Percentiles rank a stretch among this genome's conserved stretches.
These are phyloP conservation scores for Cryptococcus depauperatus DNA, from an alignment of 1,284 basidiomycete genomes.

Conservation along the genomic window DNA sequence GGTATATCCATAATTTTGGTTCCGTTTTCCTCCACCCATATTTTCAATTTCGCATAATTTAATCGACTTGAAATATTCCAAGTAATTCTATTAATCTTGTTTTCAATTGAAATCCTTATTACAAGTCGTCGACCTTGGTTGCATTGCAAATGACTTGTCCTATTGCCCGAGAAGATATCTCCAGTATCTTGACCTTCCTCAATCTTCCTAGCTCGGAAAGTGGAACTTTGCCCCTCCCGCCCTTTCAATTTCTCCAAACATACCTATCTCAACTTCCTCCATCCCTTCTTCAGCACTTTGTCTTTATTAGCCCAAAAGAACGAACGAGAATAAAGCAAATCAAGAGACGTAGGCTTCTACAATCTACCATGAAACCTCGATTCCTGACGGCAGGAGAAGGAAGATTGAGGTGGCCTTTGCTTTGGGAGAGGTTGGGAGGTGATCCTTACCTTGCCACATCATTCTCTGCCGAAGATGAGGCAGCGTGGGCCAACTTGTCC, in stretches of 20 bases:
- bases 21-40: background rate
- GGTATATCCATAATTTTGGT: too few species aligned
- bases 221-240: slow-evolving; percentile 19
- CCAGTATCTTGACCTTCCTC: slow-evolving; percentile 23
- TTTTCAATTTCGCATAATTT: background rate
- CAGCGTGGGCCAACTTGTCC: slow-evolving; percentile 20
- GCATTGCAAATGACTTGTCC: slow-evolving; percentile 2
- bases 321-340: slow-evolving; percentile 28
- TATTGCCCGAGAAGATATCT: slow-evolving; percentile 22
- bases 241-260: slow-evolving; percentile 23
- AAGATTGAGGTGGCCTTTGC: slow-evolving; percentile 36
- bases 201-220: slow-evolving; percentile 11
- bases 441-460: slow-evolving; percentile 8
- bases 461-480: slow-evolving; percentile 23
- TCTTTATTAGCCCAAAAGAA: slow-evolving; percentile 23
- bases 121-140: too few species aligned
- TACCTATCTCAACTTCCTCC: slow-evolving; percentile 24
- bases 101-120: too few species aligned
- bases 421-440: slow-evolving; percentile 43
- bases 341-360: slow-evolving; percentile 32
- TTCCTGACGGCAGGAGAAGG: slow-evolving; percentile 10
- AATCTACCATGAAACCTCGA: slow-evolving; percentile 14
- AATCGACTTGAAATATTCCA: too few species aligned
- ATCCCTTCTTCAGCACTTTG: slow-evolving; percentile 22
- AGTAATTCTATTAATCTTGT: too few species aligned